Percentiles rank a stretch among this genome's conserved stretches.
Evolutionary conservation across 1,284 basidiomycete species (phyloP).

Genomic region (Golubevia sp.): DNA sequence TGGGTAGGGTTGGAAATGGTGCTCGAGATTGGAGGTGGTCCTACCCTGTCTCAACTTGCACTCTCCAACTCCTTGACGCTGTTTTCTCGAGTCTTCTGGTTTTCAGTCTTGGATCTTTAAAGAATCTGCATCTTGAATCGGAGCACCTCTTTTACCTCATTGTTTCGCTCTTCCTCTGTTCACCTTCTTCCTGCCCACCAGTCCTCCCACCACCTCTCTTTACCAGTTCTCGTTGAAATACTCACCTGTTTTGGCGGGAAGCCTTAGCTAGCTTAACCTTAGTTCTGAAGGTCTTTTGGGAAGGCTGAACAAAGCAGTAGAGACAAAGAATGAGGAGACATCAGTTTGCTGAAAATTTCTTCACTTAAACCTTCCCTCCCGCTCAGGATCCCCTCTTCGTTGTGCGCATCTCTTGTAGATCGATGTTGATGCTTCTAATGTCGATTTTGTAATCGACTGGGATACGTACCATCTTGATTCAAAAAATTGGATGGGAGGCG

Average conservation of each 20-base stretch:
- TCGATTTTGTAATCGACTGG: too few relatives aligned
- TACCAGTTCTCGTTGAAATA: background rate
- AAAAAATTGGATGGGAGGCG: too few relatives aligned
- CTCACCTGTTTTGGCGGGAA: slow-evolving; percentile 86
- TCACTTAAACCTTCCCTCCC: too few relatives aligned
- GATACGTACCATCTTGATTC: too few relatives aligned
- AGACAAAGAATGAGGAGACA: background rate
- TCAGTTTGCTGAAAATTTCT: too few relatives aligned
- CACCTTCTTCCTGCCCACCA: background rate
- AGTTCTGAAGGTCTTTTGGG: slow-evolving; percentile 95
- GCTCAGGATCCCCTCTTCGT: too few relatives aligned
- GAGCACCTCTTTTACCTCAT: background rate
- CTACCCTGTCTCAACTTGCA: too few relatives aligned
- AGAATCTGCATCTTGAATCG: background rate
- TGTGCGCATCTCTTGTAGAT: too few relatives aligned
- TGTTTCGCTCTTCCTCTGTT: background rate
- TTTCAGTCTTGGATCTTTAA: slow-evolving; percentile 11
- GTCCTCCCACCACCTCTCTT: background rate
- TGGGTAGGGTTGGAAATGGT: too few relatives aligned
- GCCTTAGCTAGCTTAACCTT: slow-evolving; percentile 98
- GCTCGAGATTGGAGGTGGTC: too few relatives aligned
- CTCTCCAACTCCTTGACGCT: too few relatives aligned
- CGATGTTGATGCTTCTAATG: too few relatives aligned
- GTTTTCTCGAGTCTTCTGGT: background rate
- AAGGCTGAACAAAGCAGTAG: slow-evolving; percentile 69